These are phyloP conservation scores for Shiraia bambusicola DNA, from an alignment of 2,329 filamentous ascomycete species.

Conservation along the genomic window DNA sequence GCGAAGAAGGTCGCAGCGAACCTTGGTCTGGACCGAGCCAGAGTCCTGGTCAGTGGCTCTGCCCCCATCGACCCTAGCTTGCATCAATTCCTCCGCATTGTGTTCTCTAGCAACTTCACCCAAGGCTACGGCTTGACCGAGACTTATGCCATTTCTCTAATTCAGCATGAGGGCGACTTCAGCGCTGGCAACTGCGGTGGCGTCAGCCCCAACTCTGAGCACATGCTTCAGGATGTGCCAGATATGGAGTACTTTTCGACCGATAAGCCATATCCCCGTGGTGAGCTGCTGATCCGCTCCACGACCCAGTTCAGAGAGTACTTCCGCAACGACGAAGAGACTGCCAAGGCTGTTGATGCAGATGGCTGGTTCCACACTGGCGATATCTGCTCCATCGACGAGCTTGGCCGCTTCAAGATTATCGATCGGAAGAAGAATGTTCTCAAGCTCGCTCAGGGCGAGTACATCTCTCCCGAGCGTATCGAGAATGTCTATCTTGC, in stretches of 20 bases:
- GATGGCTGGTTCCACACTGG: constrained; percentile 98
- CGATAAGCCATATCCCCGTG: constrained; percentile 86
- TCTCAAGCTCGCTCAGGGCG: constrained; percentile 95
- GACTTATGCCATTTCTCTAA: constrained; percentile 75
- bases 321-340: constrained; percentile 88
- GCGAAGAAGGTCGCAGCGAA: constrained; percentile 81
- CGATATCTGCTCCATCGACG: constrained; percentile 85
- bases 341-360: constrained; percentile 73
- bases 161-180: constrained; percentile 71
- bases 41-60: constrained; percentile 80
- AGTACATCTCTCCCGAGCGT: constrained; percentile 96
- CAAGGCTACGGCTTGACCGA: constrained; percentile 96
- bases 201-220: constrained; percentile 68
- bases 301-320: constrained; percentile 82
- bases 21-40: constrained; percentile 73
- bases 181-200: constrained; percentile 79
- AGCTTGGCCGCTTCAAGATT: constrained; percentile 83
- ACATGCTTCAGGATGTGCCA: constrained; percentile 79
- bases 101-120: constrained; percentile 73
- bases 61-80: constrained; percentile 87
- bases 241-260: constrained; percentile 90
- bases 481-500: constrained; percentile 94
- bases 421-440: constrained; percentile 98
- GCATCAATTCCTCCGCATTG: constrained; percentile 83
- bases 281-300: constrained; percentile 83